phyloP scores from a whole-genome alignment of 2,329 filamentous ascomycete genomes.

The Capronia epimyces region DNA sequence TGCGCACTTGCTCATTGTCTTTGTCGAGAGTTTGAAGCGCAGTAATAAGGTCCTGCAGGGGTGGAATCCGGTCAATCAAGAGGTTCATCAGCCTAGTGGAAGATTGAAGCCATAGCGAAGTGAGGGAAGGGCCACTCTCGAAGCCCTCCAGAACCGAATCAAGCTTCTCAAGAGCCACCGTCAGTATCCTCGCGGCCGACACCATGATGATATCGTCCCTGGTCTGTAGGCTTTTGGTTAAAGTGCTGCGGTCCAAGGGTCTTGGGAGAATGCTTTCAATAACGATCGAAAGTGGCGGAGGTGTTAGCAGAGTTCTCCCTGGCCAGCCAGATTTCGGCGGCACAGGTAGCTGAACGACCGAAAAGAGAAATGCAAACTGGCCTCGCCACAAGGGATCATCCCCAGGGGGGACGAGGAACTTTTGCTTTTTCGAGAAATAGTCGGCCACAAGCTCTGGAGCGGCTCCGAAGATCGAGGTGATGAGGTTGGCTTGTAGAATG shows the following conservation, averaged over 20 bases:
- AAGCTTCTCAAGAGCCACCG: constrained; percentile 74
- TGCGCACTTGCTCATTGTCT: constrained; percentile 67
- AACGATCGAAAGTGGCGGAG: constrained; percentile 71
- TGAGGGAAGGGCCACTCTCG: constrained; percentile 40
- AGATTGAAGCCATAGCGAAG: constrained; percentile 63
- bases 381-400: constrained; percentile 91
- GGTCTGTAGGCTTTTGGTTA: constrained; percentile 72
- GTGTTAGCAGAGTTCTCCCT: constrained; percentile 57
- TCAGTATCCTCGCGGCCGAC: constrained; percentile 74
- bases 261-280: constrained; percentile 83
- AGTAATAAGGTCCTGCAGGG: constrained; percentile 72
- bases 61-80: constrained; percentile 72
- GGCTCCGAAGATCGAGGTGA: constrained; percentile 70
- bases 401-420: constrained; percentile 85
- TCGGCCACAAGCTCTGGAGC: constrained; percentile 82
- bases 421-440: constrained; percentile 75
- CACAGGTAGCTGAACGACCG: constrained; percentile 67
- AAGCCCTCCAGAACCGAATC: constrained; percentile 58
- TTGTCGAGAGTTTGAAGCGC: constrained; percentile 65
- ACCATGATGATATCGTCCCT: constrained; percentile 75
- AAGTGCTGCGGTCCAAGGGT: constrained; percentile 71
- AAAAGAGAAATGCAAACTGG: constrained; percentile 83
- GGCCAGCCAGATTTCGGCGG: constrained; percentile 63
- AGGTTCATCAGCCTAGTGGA: constrained; percentile 62
- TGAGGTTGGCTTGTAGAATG: constrained; percentile 71